Base-by-base conservation (phyloP, 371 early-diverging fungal genomes). In the Mucor irregularis region DNA sequence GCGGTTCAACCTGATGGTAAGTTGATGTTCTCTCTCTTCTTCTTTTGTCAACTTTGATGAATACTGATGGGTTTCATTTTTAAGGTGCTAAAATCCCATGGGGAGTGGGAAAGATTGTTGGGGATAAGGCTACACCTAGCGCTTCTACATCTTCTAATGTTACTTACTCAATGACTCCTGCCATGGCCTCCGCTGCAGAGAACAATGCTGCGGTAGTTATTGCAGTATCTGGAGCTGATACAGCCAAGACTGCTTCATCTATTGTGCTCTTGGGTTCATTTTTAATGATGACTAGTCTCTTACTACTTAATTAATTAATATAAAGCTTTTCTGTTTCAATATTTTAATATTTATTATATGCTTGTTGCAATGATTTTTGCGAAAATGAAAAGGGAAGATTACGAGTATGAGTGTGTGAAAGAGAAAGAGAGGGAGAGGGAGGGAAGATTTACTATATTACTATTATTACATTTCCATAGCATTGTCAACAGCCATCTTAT, bases 401-500 rank as follows among this genome's bases (percentile, higher is more conserved):
- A n/a, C n/a, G n/a, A n/a, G n/a, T n/a, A n/a, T n/a, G n/a, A n/a
- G n/a, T n/a, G n/a, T n/a, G n/a, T n/a, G n/a, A n/a, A n/a, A n/a
- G n/a, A n/a, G n/a, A n/a, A n/a, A n/a, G n/a, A n/a, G n/a, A n/a
- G n/a, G n/a, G n/a, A n/a, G n/a, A n/a, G n/a, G n/a, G n/a, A n/a
- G n/a, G n/a, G n/a, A 19, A 16, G 29, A 1, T 14, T 28, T 1
- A 22, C 21, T 11, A 31, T 46, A 17, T 25, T 47, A 13, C 30
- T 31, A 44, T 47, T 31, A 33, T 43, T 80, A 80, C 68, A 80
- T 64, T 55, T 75, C 80, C 78, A 77, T 80, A 25, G 78, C 66
- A 37, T 58, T 69, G 49, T 71, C 77, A 34, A 68, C 68, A 53
- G 64, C 72, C 71, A 69, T 71, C 25, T 45, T 45, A 44, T 66